These are phyloP conservation scores for Alloascoidea africana DNA, from an alignment of 805 yeast genomes.

Conservation along the genomic window DNA sequence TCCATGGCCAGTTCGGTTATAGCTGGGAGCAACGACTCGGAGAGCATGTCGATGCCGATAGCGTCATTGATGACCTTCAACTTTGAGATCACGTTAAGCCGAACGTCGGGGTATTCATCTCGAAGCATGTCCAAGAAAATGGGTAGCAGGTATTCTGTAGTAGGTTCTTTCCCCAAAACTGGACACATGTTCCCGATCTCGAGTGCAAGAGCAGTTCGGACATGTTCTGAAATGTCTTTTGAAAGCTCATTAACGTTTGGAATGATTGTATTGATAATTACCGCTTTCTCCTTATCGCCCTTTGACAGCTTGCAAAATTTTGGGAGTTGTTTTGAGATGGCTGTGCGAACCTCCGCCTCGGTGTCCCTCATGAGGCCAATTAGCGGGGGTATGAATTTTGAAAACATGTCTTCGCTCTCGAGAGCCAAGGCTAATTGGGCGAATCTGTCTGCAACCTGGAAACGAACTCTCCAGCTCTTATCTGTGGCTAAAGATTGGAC, in stretches of 20 bases:
- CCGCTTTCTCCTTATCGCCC: conserved; percentile 7
- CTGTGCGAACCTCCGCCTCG: conserved; percentile 95
- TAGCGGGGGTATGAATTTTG: conserved; percentile 52
- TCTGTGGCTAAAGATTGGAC: conserved; percentile 66
- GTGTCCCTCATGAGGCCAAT: conserved; percentile 71
- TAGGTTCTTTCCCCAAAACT: conserved; percentile 67
- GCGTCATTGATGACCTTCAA: conserved; percentile 86
- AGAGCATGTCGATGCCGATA: conserved; percentile 77
- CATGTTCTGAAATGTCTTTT: conserved; percentile 84
- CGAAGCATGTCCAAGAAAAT: conserved; percentile 84
- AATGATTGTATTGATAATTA: conserved; percentile 53
- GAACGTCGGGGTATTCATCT: conserved; percentile 94
- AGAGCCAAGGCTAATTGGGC: conserved; percentile 57
- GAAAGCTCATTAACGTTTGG: conserved; percentile 77
- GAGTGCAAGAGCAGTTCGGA: conserved; percentile 83
- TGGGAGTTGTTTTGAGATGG: conserved; percentile 84
- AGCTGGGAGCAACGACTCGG: conserved; percentile 86
- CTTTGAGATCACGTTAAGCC: conserved; percentile 86
- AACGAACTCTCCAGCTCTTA: conserved; percentile 96
- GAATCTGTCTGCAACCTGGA: conserved; percentile 94
- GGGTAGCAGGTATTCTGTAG: conserved; percentile 73
- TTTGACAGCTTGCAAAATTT: neutral
- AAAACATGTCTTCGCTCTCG: conserved; percentile 34
- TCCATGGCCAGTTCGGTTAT: conserved; percentile 93
- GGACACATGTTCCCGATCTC: conserved; percentile 82